Conservation (phyloP, 176 grass and related monocot genomes). For the Carex pumila region DNA sequence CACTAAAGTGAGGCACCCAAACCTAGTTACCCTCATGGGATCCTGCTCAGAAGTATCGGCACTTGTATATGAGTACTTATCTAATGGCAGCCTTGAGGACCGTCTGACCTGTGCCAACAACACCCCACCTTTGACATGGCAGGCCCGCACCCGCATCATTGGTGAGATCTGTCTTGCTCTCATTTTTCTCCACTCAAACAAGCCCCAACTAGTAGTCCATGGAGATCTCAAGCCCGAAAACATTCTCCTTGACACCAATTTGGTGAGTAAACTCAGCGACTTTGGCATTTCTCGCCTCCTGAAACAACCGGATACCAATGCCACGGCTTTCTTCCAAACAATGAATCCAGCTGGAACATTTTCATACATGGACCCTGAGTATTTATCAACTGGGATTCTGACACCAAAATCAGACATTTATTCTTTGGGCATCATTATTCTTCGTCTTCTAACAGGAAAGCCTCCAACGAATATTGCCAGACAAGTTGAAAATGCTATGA, state of each 20-base stretch:
- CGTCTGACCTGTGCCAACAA: slow-evolving; percentile 27
- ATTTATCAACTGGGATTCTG: slow-evolving; percentile 33
- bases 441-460: slow-evolving; percentile 45
- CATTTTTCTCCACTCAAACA: slow-evolving; percentile 55
- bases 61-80: slow-evolving; percentile 50
- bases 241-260: slow-evolving; percentile 54
- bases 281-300: slow-evolving; percentile 46
- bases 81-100: slow-evolving; percentile 59
- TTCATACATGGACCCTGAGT: slow-evolving; percentile 60
- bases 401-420: slow-evolving; percentile 55
- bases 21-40: slow-evolving; percentile 51
- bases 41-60: slow-evolving; percentile 31
- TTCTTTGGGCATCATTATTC: slow-evolving; percentile 47
- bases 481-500: slow-evolving; percentile 31
- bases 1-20: slow-evolving; percentile 51
- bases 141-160: slow-evolving; percentile 45
- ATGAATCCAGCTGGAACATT: slow-evolving; percentile 34
- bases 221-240: slow-evolving; percentile 56
- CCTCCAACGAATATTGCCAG: slow-evolving; percentile 24
- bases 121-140: slow-evolving; percentile 46
- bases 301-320: slow-evolving; percentile 20
- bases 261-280: slow-evolving; percentile 45
- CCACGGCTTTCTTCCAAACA: slow-evolving; percentile 17
- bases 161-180: slow-evolving; percentile 43
- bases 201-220: slow-evolving; percentile 50